Evolutionary conservation across 176 grass and related monocot species (phyloP).

Genomic region (Lolium perenne): DNA sequence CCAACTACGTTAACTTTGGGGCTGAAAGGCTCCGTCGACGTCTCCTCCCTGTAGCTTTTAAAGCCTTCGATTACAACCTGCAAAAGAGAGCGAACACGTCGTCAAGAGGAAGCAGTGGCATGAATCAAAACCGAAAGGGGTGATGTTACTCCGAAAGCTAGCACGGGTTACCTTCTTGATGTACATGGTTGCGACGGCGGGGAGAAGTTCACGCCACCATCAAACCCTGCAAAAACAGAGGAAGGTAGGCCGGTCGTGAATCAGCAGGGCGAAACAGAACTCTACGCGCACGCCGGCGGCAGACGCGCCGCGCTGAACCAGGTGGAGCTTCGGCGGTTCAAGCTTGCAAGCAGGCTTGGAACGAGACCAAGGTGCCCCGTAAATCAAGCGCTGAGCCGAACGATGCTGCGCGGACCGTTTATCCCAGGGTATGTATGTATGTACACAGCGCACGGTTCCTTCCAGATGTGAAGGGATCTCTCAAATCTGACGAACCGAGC

Average conservation of each 20-base stretch:
- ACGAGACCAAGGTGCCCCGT: background rate
- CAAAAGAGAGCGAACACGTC: constrained; percentile 9
- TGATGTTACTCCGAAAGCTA: background rate
- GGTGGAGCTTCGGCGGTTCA: background rate
- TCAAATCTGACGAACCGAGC: too few relatives aligned
- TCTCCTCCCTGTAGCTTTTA: constrained; percentile 96
- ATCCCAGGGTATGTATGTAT: too few relatives aligned
- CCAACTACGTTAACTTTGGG: constrained; percentile 98
- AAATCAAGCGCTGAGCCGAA: too few relatives aligned
- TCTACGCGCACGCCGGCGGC: background rate
- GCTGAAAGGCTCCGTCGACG: constrained; percentile 91
- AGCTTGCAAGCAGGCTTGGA: background rate
- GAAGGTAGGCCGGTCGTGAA: background rate
- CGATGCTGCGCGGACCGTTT: too few relatives aligned
- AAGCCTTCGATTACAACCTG: constrained; percentile 97
- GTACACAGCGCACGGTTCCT: too few relatives aligned
- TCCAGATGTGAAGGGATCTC: too few relatives aligned
- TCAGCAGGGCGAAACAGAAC: background rate
- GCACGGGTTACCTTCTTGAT: constrained; percentile 79
- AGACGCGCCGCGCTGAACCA: too few relatives aligned
- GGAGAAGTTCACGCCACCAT: constrained; percentile 38
- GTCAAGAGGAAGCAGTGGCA: background rate
- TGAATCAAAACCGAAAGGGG: background rate
- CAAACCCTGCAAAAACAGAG: background rate
- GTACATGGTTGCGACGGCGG: constrained; percentile 51